Percentiles rank a stretch among this genome's conserved stretches.
These are phyloP conservation scores for Pestalotiopsis sp. DNA, from an alignment of 2,329 filamentous ascomycete species.

Conservation along the genomic window DNA sequence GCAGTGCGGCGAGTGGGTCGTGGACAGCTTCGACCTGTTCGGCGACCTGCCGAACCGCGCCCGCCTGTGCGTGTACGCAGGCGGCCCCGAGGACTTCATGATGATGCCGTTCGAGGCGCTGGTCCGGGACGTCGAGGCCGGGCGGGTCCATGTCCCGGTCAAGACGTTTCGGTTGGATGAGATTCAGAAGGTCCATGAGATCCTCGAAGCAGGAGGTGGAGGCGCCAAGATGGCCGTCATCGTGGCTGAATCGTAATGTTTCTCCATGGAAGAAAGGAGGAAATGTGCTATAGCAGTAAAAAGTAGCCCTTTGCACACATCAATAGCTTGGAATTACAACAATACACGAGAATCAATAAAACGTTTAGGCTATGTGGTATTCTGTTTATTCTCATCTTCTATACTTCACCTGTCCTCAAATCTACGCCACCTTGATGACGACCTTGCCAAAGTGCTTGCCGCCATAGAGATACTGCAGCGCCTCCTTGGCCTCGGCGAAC, in stretches of 20 bases:
- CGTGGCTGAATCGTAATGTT: conserved; percentile 15
- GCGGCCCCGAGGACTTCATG: conserved; percentile 18
- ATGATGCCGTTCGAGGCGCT: conserved; percentile 21
- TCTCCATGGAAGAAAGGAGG: neutral
- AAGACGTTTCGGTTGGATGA: conserved; percentile 21
- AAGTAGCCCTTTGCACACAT: too few relatives aligned
- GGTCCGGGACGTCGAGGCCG: conserved; percentile 18
- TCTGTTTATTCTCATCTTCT: neutral
- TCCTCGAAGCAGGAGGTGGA: conserved; percentile 20
- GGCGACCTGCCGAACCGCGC: conserved; percentile 16
- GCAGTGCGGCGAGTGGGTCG: conserved; percentile 20
- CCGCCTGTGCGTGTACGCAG: conserved; percentile 17
- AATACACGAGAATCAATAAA: neutral
- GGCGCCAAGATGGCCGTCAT: conserved; percentile 22
- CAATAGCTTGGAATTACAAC: too few relatives aligned
- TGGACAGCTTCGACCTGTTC: conserved; percentile 17
- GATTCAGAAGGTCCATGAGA: conserved; percentile 20
- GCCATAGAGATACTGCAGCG: conserved; percentile 51
- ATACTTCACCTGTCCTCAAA: neutral
- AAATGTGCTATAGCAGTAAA: neutral
- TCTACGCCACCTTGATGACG: conserved; percentile 41
- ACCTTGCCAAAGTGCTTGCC: conserved; percentile 61
- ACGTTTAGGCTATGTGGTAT: too few relatives aligned
- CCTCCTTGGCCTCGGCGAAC: conserved; percentile 47
- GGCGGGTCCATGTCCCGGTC: conserved; percentile 18